Base-by-base conservation (phyloP, 306 rosid genomes). In the Aeschynomene evenia region DNA sequence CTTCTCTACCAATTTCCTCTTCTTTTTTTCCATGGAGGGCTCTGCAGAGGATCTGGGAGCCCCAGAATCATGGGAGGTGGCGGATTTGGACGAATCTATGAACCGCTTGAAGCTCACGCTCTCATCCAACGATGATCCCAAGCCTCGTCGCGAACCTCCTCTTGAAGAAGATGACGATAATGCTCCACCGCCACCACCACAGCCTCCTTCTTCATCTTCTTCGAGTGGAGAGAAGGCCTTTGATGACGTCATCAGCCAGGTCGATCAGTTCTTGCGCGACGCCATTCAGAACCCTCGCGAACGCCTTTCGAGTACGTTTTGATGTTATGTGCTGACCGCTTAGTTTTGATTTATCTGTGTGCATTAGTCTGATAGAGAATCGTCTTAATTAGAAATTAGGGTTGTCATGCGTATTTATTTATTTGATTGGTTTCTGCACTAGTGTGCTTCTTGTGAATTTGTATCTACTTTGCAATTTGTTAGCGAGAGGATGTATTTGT, bases 271-370 rank as follows among this genome's bases (percentile, higher is more conserved):
- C 70, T 92, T 94, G 37, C 92, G 95, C 14, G 99, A 94, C 73
- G 99, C 99, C 33, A 69, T 94, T 82, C 96, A 88, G 78, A 94
- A 94, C 82, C 97, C 97, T 72, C 87, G 98, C 21, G 97, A 94
- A 84, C 97, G 99, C 40, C 83, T 94, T 15, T 85, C 99, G 6
- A 3, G 49, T 43, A 40, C 12, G n/a, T 9, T 7, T 34, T 34
- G 39, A 34, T 34, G n/a, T n/a, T n/a, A 9, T 37, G 43, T 9
- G 43, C n/a, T 1, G 43, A 37, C 11, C 11, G 43, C 43, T 37
- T 7, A 10, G 3, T 37, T 28, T 28, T 2, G 3, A 1, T 9
- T 37, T 10, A 2, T 37, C n/a, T 37, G 43, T 37, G 2, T 37
- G 43, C 43, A 9, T 37, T 37, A 37, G 9, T 37, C 43, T 9